Base-by-base conservation (phyloP, 208 protist genomes). In the Trypanosoma theileri region DNA sequence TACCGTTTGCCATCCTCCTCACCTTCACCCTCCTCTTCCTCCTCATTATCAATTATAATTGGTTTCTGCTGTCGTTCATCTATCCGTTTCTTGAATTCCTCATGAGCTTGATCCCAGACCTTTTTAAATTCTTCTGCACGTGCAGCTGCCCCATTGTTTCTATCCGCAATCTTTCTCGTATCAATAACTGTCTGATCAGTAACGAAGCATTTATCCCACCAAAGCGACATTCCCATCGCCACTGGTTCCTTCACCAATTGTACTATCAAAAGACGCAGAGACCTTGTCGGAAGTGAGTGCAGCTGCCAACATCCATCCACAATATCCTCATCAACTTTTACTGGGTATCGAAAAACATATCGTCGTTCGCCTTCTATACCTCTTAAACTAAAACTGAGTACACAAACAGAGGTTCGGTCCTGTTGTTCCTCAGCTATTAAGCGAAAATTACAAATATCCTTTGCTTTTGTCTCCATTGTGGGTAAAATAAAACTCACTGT, bases 271-370 rank as follows among this genome's bases (percentile, higher is more conserved):
- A 94, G 64, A 8, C 89, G 83, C 61, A 88, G 16, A 6, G 55
- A 61, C 50, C 46, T 59, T 0, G 42, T 71, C 0, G 75, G 75
- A 52, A 92, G 75, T 0, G 77, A 81, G 59, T 86, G 72, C 21
- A 94, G 80, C 69, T 90, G 75, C 86, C 89, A 94, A 41, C 89
- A 94, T 4, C 85, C 84, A 24, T 87, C 84, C 6, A 91, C 46
- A 40, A 92, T 71, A 9, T 89, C 84, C 21, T 82, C 79, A 6
- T 79, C 50, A 1, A 89, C 56, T 62, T 87, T 86, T 40, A 94
- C 75, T 0, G 84, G 84, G 59, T 91, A 91, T 14, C 86, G 77
- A 13, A 94, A 81, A 8, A 69, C 56, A 44, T 56, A 60, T 11
- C 56, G 61, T 22, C 70, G 51, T 54, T 65, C 61, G 0, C 42